Evolutionary conservation across 192 early-diverging fungal genomes (phyloP), one percentile per base, ranked within the genome.

Genomic region (Linnemannia schmuckeri): DNA sequence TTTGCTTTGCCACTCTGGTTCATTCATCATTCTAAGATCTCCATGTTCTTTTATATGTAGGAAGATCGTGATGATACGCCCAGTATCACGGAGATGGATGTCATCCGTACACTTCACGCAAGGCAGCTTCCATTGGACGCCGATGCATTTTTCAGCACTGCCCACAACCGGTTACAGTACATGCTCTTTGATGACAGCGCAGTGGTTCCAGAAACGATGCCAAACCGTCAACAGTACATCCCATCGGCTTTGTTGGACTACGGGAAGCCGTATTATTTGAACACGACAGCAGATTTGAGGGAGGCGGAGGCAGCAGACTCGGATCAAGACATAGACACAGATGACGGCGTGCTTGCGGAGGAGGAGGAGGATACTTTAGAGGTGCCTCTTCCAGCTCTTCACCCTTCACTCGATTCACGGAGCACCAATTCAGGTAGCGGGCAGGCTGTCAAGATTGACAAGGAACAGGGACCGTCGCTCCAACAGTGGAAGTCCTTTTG

Each of bases 281-380:
- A 85, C 27, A 52, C 75, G 22, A 7, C 75, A 27, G 70, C 66
- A 6, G 78, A 85, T 55, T 42, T 30, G 9, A 74, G 66, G 8
- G 46, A 77, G 42, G 83, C 83, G 0, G 27, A 55, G 33, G 83
- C 78, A 18, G 78, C 74, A 0, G 83, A 85, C 44, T 85, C 83
- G 7, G 83, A 85, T 63, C 83, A 85, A 38, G 83, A 79, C 49
- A 40, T 33, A 22, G 78, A 79, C 0, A 80, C 83, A 1, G 74
- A 85, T n/a, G 83, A 85, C 35, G 74, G 78, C 1, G 74, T 85
- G 0, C 75, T 54, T 27, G 83, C 72, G 7, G 83, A 85, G 55
- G 74, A 85, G 20, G 78, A 27, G 2, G 83, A 85, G 24, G 22
- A n/a, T 24, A 52, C 2, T 0, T 22, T 85, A 20, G 83, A 85